Conservation (phyloP, 352 stramenopile species). For the Phytopythium cucurbitacearum region DNA sequence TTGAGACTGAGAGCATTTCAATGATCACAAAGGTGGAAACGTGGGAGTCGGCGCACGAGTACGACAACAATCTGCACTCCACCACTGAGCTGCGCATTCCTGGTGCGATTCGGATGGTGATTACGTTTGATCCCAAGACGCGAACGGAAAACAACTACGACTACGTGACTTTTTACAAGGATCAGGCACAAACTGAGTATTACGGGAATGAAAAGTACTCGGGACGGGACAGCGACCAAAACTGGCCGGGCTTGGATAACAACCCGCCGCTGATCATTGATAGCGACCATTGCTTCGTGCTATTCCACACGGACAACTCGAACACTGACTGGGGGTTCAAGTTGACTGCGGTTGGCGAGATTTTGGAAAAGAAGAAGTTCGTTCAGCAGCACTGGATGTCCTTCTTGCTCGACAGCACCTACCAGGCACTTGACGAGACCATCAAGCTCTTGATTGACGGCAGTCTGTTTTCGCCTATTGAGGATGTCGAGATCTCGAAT, state of each 20-base stretch:
- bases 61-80: conserved; percentile 75
- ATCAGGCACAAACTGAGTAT: conserved; percentile 41
- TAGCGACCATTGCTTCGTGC: conserved; percentile 72
- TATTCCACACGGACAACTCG: conserved; percentile 81
- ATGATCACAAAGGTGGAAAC: conserved; percentile 43
- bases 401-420: conserved; percentile 38
- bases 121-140: conserved; percentile 77
- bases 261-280: conserved; percentile 72
- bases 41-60: conserved; percentile 81
- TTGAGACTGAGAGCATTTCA: conserved; percentile 34
- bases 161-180: conserved; percentile 86
- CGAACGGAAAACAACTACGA: conserved; percentile 88
- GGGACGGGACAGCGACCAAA: conserved; percentile 63
- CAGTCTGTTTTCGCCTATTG: conserved; percentile 38
- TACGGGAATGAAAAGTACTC: conserved; percentile 77
- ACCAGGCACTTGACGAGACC: conserved; percentile 49
- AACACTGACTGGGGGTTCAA: conserved; percentile 85
- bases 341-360: conserved; percentile 63
- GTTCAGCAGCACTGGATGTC: conserved; percentile 63
- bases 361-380: conserved; percentile 53
- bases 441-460: conserved; percentile 47
- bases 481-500: conserved; percentile 44
- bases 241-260: conserved; percentile 72
- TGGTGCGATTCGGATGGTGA: conserved; percentile 64
- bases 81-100: conserved; percentile 66